Conservation (phyloP, 2,329 filamentous ascomycete species). For the Trichoderma brevicompactum region DNA sequence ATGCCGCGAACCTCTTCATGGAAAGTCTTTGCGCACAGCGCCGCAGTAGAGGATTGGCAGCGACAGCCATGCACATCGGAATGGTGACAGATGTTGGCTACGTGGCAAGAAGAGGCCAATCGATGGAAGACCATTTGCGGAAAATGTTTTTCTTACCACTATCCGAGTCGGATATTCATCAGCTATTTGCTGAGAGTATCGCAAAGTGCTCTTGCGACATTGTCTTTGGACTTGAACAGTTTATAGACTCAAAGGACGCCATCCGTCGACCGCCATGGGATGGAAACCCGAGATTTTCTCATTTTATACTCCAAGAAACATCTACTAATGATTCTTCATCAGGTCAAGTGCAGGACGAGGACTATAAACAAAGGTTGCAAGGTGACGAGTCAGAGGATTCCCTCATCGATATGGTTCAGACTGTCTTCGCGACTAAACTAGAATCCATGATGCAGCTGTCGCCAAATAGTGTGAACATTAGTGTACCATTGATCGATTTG, state of each 20-base stretch:
- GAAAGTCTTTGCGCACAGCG: no score
- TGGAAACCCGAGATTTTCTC: neutral
- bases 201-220: neutral
- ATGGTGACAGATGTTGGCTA: slow-evolving; percentile 47
- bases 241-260: neutral
- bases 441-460: slow-evolving; percentile 25
- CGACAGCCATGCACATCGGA: slow-evolving; percentile 32
- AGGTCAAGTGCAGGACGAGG: neutral
- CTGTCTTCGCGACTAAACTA: neutral
- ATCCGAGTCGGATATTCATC: neutral
- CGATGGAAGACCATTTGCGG: slow-evolving; percentile 16
- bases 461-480: slow-evolving; percentile 20
- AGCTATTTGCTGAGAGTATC: neutral
- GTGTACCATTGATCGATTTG: slow-evolving; percentile 33
- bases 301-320: neutral
- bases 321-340: no score
- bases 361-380: neutral
- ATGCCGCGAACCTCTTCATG: no score
- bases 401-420: neutral
- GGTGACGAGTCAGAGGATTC: neutral
- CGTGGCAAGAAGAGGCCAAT: slow-evolving; percentile 2
- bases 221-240: neutral
- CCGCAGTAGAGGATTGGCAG: no score
- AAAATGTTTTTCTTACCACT: slow-evolving; percentile 25
- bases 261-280: neutral